A percentile compares a stretch with the other conserved stretches of the same genome.
Conservation (phyloP, 257 asterid species). For the Solanum sejunctum region DNA sequence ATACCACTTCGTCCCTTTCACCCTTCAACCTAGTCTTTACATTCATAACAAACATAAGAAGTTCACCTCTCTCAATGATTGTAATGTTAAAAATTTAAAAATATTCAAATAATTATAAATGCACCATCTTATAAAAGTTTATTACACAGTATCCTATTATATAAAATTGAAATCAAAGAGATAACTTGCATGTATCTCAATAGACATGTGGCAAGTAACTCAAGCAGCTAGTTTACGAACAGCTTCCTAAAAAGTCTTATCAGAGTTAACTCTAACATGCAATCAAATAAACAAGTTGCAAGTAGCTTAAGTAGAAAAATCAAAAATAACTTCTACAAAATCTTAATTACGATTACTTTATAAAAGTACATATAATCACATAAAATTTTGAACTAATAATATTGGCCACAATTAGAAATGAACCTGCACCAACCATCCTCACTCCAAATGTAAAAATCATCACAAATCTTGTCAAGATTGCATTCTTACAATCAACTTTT, state of each 20-base stretch:
- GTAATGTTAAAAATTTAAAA: not conserved
- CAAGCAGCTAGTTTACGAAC: not conserved
- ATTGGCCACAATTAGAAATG: too few species aligned
- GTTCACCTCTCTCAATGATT: not conserved
- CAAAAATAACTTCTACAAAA: too few species aligned
- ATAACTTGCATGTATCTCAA: not conserved
- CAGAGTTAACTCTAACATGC: not conserved
- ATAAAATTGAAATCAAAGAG: not conserved
- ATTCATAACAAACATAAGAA: too few species aligned
- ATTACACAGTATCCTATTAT: not conserved
- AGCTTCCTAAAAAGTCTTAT: not conserved
- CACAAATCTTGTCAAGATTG: too few species aligned
- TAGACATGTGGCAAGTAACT: not conserved
- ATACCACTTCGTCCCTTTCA: too few species aligned
- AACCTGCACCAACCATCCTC: too few species aligned
- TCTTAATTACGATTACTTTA: too few species aligned
- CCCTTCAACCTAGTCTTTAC: too few species aligned
- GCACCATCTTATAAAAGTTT: not conserved
- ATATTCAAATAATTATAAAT: not conserved
- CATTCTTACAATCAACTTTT: too few species aligned
- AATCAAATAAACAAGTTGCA: not conserved
- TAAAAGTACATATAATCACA: too few species aligned
- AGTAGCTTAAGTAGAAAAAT: not conserved
- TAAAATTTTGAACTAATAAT: too few species aligned
- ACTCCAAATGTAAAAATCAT: too few species aligned